Evolutionary conservation across 768 basidiomycete genomes (phyloP), one percentile per base, ranked within the genome.

Genomic region (Boletus pseudopeckii): DNA sequence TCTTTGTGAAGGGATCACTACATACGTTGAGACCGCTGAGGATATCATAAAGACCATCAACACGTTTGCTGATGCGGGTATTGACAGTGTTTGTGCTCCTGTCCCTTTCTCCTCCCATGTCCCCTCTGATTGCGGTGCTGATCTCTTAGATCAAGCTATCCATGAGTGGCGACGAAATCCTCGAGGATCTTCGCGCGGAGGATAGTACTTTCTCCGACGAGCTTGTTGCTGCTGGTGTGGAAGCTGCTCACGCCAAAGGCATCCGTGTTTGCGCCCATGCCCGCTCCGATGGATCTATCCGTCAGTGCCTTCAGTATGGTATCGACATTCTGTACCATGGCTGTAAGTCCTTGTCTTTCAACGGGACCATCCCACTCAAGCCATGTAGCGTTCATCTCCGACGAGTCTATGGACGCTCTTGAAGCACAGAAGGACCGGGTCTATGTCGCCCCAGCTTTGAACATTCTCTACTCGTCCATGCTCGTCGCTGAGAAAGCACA

Each of bases 231-330:
- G 65, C 71, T n/a, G 71, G 65, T 18, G 64, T 71, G 4, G 69
- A 72, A 60, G 66, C 63, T 8, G 72, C 72, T 17, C 72, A 73
- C 48, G 60, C 66, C 20, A 62, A 45, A 33, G 72, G 72, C 8
- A 67, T 74, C 15, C 72, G 72, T 39, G 71, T 70, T 24, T 73
- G 72, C 40, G 69, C 72, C 10, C 72, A 73, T 54, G 71, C 71
- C 5, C 68, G 72, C 32, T 71, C 72, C 10, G 72, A 72, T 34
- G 54, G 62, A 18, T 60, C 70, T 11, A 45, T 74, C 45, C 54
- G 65, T 39, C 72, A 73, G 53, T 72, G 64, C 34, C 60, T 74
- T 28, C 69, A 71, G 48, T 73, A 71, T 41, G 73, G 73, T 1
- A 53, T 72, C 28, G 72, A 74, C 38, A 64, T 74, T 24, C 43